phyloP scores from a whole-genome alignment of 768 basidiomycete species.

The Boletus subparvulus region DNA sequence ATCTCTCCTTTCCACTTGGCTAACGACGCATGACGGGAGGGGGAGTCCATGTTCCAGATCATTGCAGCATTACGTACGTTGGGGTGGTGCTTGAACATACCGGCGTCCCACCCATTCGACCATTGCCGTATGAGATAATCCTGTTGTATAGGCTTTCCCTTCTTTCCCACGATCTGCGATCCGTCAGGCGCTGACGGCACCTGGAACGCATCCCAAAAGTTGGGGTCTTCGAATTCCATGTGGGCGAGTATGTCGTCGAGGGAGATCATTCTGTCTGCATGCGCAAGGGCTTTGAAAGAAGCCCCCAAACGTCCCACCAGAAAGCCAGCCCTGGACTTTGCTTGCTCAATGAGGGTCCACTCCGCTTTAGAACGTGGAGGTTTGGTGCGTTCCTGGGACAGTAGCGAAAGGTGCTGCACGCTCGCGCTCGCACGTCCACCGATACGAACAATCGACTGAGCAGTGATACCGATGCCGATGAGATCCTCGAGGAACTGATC shows the following conservation, averaged over 20 bases:
- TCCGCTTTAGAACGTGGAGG: conserved; percentile 32
- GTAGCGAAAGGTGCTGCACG: conserved; percentile 49
- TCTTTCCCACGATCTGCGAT: conserved; percentile 42
- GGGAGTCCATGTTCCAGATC: conserved; percentile 41
- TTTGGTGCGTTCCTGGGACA: conserved; percentile 35
- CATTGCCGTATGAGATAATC: conserved; percentile 51
- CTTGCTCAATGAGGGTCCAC: conserved; percentile 42
- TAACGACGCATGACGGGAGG: conserved; percentile 28
- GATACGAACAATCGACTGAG: conserved; percentile 50
- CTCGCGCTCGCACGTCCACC: conserved; percentile 52
- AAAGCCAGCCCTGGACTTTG: conserved; percentile 28
- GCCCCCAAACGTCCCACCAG: conserved; percentile 26
- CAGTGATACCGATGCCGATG: conserved; percentile 56
- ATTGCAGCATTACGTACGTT: conserved; percentile 22
- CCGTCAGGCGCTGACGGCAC: conserved; percentile 45
- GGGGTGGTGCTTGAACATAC: conserved; percentile 34
- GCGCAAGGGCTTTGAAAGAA: conserved; percentile 32
- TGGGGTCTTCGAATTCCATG: conserved; percentile 52
- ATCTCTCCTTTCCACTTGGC: conserved; percentile 41
- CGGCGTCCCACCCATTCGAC: conserved; percentile 45
- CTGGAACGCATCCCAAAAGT: conserved; percentile 45
- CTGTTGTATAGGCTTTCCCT: conserved; percentile 34
- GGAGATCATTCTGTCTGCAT: conserved; percentile 10
- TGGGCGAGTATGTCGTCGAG: conserved; percentile 40
- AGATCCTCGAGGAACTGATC: conserved; percentile 69